These are phyloP conservation scores for Arxiozyma slooffiae DNA, from an alignment of 1,139 yeast genomes.

Conservation along the genomic window DNA sequence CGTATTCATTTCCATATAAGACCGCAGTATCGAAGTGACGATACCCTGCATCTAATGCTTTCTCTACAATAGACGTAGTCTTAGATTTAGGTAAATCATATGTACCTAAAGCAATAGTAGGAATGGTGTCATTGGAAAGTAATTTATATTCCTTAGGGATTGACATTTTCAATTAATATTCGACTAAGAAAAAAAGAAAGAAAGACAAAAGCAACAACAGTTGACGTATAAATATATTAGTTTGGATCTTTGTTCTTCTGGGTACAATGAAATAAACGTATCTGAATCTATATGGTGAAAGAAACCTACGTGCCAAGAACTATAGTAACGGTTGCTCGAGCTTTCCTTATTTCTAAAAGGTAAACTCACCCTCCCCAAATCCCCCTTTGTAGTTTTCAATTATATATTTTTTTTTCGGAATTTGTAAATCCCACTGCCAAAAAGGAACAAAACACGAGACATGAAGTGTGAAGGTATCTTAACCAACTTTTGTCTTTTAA, in stretches of 20 bases:
- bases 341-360: background rate
- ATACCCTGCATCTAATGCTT: constrained; percentile 54
- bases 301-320: no score
- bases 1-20: constrained; percentile 48
- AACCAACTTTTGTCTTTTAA: no score
- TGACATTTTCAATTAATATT: constrained; percentile 3
- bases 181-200: no score
- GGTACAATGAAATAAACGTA: no score
- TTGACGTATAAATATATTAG: no score
- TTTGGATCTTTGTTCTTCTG: background rate
- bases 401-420: no score
- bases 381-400: background rate
- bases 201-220: no score
- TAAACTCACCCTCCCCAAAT: background rate
- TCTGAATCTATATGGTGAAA: no score
- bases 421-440: no score
- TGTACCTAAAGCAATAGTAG: constrained; percentile 51
- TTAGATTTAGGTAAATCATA: constrained; percentile 38
- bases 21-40: constrained; percentile 62
- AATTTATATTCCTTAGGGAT: constrained; percentile 26
- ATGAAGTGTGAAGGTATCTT: no score
- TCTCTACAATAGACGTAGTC: constrained; percentile 37
- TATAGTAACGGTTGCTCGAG: background rate
- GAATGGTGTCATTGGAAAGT: constrained; percentile 40
- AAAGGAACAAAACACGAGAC: no score